phyloP scores from a whole-genome alignment of 73 alveolate species.

The Uronychia binucleata region DNA sequence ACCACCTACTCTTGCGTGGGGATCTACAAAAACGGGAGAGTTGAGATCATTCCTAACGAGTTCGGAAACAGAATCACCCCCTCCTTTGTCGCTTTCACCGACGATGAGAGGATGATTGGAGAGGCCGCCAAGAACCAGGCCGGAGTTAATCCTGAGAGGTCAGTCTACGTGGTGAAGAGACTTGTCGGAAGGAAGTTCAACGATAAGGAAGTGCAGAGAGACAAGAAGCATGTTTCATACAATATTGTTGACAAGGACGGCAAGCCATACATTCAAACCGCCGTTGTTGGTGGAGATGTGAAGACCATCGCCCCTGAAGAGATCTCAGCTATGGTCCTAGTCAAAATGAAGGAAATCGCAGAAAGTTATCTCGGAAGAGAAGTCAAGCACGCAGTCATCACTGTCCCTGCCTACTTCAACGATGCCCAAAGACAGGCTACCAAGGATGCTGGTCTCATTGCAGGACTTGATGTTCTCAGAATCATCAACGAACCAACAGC shows the following conservation, averaged over 20 bases:
- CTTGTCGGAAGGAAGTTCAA: conserved; percentile 60
- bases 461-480: conserved; percentile 97
- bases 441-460: conserved; percentile 98
- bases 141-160: conserved; percentile 78
- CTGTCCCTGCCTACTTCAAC: conserved; percentile 98
- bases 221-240: conserved; percentile 90
- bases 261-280: conserved; percentile 92
- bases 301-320: conserved; percentile 94
- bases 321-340: conserved; percentile 90
- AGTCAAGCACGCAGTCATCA: conserved; percentile 96
- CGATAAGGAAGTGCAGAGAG: conserved; percentile 88
- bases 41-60: too few relatives aligned
- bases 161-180: conserved; percentile 86
- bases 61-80: conserved; percentile 89
- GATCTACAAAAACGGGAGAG: too few relatives aligned
- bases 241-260: conserved; percentile 89
- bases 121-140: conserved; percentile 94
- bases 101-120: conserved; percentile 91
- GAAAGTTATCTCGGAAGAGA: conserved; percentile 94
- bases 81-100: conserved; percentile 92
- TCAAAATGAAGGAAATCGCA: conserved; percentile 91
- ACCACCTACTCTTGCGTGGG: conserved; percentile 98
- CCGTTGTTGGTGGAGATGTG: conserved; percentile 53
- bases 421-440: conserved; percentile 97
- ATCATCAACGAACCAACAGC: conserved; percentile 99